These are phyloP conservation scores for Eimeria necatrix DNA, from an alignment of 169 alveolate genomes.

Conservation along the genomic window DNA sequence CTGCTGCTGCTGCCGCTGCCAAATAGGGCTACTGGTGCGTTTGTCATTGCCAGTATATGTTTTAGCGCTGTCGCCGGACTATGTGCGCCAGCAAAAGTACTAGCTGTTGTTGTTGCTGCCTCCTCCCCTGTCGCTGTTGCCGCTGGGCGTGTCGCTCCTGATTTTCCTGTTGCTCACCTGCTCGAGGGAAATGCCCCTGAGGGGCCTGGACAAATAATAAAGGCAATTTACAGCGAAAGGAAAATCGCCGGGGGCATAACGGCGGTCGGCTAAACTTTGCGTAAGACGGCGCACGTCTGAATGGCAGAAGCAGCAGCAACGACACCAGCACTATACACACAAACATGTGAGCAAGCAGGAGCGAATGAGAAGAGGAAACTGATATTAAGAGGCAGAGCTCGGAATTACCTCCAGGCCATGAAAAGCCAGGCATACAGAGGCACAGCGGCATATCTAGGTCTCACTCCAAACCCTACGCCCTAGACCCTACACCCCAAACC, in stretches of 20 bases:
- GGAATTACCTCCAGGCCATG: too few species aligned
- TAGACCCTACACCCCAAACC: not conserved
- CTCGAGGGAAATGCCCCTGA: slow-evolving; percentile 59
- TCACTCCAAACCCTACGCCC: not conserved
- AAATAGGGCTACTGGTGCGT: too few species aligned
- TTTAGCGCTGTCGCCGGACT: too few species aligned
- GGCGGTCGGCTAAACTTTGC: slow-evolving; percentile 69
- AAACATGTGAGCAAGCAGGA: not conserved
- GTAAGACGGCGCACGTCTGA: slow-evolving; percentile 56
- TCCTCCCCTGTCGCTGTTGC: not conserved
- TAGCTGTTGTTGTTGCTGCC: not conserved
- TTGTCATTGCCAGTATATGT: too few species aligned
- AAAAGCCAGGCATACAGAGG: not conserved
- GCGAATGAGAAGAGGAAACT: not conserved
- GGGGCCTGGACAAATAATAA: slow-evolving; percentile 46
- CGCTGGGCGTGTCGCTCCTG: not conserved
- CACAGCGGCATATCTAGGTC: not conserved
- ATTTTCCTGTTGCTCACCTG: slow-evolving; percentile 3
- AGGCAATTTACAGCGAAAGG: slow-evolving; percentile 49
- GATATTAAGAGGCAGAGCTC: too few species aligned
- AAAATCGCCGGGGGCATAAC: slow-evolving; percentile 65
- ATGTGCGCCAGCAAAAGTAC: too few species aligned
- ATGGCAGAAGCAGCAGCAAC: not conserved
- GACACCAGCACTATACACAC: not conserved
- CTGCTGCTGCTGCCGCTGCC: not conserved